These are phyloP conservation scores for Ophiostoma piceae DNA, from an alignment of 2,329 filamentous ascomycete genomes.

Conservation along the genomic window DNA sequence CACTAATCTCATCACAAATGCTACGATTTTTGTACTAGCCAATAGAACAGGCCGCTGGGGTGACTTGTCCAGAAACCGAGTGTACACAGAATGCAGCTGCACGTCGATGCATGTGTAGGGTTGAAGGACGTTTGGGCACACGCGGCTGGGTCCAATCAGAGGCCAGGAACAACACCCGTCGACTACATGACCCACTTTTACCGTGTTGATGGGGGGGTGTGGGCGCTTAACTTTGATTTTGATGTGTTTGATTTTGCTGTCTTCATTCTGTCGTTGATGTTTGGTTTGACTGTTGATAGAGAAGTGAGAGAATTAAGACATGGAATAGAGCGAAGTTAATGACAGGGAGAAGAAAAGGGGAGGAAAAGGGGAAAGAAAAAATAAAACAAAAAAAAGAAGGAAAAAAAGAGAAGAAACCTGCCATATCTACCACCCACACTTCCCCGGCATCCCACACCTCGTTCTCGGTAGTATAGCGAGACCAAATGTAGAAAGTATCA, in stretches of 20 bases:
- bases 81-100: background rate
- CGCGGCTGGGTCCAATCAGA: conserved; percentile 7
- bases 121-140: conserved; percentile 8
- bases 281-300: background rate
- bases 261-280: background rate
- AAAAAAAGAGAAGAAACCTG: background rate
- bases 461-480: background rate
- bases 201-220: conserved; percentile 4
- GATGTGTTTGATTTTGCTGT: background rate
- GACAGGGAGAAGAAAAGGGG: background rate
- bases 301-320: no score
- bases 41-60: background rate
- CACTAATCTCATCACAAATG: background rate
- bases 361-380: background rate
- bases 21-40: background rate
- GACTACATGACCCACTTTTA: background rate
- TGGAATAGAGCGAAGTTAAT: background rate
- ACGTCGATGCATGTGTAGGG: conserved; percentile 11
- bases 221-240: conserved; percentile 8
- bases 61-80: background rate
- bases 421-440: background rate
- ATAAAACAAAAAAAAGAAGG: background rate
- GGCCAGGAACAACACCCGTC: background rate
- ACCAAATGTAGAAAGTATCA: background rate
- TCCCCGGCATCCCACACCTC: conserved; percentile 1